These are phyloP conservation scores for Kodamaea laetipori DNA, from an alignment of 805 yeast species.

Conservation along the genomic window DNA sequence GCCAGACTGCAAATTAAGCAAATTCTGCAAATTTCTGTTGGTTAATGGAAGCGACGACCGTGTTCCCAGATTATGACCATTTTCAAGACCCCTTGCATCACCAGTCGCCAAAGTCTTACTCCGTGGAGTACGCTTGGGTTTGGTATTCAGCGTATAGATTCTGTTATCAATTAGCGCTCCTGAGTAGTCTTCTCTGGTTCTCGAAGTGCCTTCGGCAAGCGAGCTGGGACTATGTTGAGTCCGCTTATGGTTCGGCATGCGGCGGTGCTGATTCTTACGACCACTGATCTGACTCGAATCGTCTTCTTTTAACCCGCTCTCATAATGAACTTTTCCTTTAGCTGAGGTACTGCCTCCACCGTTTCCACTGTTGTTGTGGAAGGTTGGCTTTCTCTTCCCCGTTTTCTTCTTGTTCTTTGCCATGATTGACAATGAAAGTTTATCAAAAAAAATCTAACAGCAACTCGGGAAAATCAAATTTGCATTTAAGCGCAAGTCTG, in stretches of 20 bases:
- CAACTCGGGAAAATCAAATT: not conserved
- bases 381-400: not conserved
- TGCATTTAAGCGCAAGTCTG: conserved; percentile 2
- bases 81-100: too few relatives aligned
- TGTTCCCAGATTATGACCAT: conserved; percentile 1
- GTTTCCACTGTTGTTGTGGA: not conserved
- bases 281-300: conserved; percentile 1
- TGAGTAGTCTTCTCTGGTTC: conserved; percentile 5
- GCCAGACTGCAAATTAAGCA: conserved; percentile 19
- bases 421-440: not conserved
- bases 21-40: conserved; percentile 36
- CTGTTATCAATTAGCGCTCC: conserved; percentile 37
- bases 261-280: conserved; percentile 2
- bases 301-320: not conserved
- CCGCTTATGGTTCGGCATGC: not conserved
- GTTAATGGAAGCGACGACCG: conserved; percentile 34
- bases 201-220: not conserved
- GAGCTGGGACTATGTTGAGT: conserved; percentile 1
- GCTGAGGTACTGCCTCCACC: not conserved
- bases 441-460: not conserved
- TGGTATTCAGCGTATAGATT: conserved; percentile 18
- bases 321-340: not conserved
- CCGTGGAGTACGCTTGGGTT: conserved; percentile 3
- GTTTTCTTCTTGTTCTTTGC: conserved; percentile 8
- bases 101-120: too few relatives aligned